phyloP scores from a whole-genome alignment of 23 red algal genomes.

The Chondrus crispus region DNA sequence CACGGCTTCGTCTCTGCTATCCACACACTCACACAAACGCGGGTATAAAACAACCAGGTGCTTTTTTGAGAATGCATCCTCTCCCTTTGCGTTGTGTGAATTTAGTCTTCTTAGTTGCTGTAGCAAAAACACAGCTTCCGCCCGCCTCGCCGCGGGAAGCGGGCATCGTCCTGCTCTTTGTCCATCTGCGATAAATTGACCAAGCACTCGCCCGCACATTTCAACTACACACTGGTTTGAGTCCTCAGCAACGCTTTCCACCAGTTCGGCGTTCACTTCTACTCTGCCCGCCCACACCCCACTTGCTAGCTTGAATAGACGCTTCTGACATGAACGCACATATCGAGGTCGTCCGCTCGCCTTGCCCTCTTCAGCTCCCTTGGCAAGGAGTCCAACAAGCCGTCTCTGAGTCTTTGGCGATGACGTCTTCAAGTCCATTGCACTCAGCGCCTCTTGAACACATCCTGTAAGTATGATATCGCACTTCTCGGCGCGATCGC shows the following conservation, averaged over 20 bases:
- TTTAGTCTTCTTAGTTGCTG: constrained; percentile 33
- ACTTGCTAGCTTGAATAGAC: constrained; percentile 22
- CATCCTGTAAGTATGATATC: constrained; percentile 41
- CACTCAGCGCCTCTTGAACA: constrained; percentile 38
- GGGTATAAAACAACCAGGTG: constrained; percentile 25
- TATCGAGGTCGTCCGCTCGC: constrained; percentile 25
- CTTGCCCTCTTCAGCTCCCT: constrained; percentile 57
- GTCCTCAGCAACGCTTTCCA: constrained; percentile 30
- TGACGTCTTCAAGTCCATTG: constrained; percentile 8
- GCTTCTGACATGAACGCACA: constrained; percentile 50
- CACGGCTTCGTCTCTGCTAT: constrained; percentile 56
- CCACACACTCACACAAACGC: constrained; percentile 54
- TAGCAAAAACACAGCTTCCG: constrained; percentile 66
- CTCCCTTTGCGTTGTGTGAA: neutral
- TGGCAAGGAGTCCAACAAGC: constrained; percentile 17
- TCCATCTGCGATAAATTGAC: constrained; percentile 51
- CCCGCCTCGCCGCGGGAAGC: constrained; percentile 47
- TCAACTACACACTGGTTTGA: constrained; percentile 30
- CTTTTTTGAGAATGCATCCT: neutral
- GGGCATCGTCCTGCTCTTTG: constrained; percentile 62
- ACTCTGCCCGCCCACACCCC: neutral
- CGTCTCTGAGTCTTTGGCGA: neutral
- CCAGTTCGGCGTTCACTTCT: no score
- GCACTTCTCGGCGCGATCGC: constrained; percentile 7
- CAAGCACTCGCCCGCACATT: constrained; percentile 33